A percentile compares a stretch with the other conserved stretches of the same genome.
Conservation (phyloP, 768 basidiomycete genomes). For the Mycena haematopus region DNA sequence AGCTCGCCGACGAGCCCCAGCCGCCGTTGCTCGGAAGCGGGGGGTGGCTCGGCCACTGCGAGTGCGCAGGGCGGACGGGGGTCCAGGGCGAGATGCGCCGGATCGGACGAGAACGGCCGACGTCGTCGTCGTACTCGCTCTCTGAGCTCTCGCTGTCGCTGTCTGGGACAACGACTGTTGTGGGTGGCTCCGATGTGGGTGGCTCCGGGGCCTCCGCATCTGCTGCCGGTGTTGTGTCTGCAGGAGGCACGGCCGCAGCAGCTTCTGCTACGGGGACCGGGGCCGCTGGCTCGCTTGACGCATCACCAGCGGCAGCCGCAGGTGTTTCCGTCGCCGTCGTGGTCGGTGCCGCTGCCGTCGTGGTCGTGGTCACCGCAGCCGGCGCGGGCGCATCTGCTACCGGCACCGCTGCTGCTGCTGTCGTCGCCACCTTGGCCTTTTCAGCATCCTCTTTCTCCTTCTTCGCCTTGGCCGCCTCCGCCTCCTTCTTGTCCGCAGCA, state of each 20-base stretch:
- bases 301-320: background rate
- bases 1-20: slow-evolving; percentile 24
- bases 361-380: background rate
- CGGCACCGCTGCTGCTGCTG: background rate
- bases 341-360: background rate
- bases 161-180: background rate
- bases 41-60: slow-evolving; percentile 20
- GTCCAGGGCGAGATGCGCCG: slow-evolving; percentile 39
- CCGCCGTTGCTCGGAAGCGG: slow-evolving; percentile 3
- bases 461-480: slow-evolving; percentile 70
- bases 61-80: slow-evolving; percentile 14
- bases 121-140: slow-evolving; percentile 44
- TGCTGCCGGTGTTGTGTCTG: background rate
- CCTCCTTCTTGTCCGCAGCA: slow-evolving; percentile 62
- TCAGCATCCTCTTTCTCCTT: slow-evolving; percentile 56
- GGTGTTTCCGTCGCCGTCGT: background rate
- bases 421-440: slow-evolving; percentile 52
- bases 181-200: background rate
- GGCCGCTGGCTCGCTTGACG: background rate
- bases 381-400: background rate
- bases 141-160: slow-evolving; percentile 37
- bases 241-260: background rate
- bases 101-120: slow-evolving; percentile 39
- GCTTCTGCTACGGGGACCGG: background rate
- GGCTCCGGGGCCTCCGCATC: background rate